Conservation (phyloP, 768 basidiomycete species). For the Calocybe gangraenosa region DNA sequence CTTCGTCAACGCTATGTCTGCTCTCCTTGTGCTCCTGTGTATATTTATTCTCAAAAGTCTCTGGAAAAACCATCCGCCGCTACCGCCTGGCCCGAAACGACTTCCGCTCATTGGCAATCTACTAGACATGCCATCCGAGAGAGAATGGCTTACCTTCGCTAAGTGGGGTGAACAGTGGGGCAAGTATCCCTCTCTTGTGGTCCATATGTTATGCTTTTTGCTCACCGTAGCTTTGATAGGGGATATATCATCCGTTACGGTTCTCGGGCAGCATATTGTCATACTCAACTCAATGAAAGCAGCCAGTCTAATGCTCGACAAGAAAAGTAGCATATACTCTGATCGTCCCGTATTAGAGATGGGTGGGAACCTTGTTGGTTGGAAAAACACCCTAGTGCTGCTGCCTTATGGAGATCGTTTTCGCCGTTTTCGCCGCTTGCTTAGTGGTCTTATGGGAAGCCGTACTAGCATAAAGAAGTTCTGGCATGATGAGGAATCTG, state of each 20-base stretch:
- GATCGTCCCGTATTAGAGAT: conserved; percentile 45
- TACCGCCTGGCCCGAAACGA: background rate
- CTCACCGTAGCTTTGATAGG: conserved; percentile 21
- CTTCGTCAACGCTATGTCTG: background rate
- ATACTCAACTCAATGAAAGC: conserved; percentile 41
- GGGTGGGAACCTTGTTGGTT: conserved; percentile 48
- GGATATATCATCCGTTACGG: conserved; percentile 31
- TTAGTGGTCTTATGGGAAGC: conserved; percentile 38
- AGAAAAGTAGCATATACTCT: conserved; percentile 42
- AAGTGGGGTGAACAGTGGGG: conserved; percentile 31
- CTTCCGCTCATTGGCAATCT: conserved; percentile 33
- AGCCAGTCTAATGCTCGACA: conserved; percentile 42
- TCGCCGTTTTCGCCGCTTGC: conserved; percentile 39
- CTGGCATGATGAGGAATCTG: conserved; percentile 28
- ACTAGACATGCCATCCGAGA: conserved; percentile 22
- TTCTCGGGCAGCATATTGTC: conserved; percentile 43
- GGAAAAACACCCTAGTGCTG: conserved; percentile 40
- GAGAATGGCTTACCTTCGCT: conserved; percentile 25
- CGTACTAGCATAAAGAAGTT: conserved; percentile 24
- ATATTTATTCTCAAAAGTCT: background rate
- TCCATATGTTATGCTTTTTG: too few relatives aligned
- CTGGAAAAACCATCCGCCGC: background rate
- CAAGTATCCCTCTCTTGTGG: conserved; percentile 4
- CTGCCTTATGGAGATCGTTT: conserved; percentile 39
- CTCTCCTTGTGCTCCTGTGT: background rate